Evolutionary conservation across 2,329 filamentous ascomycete genomes (phyloP).

Genomic region (Ophiostoma piceae): DNA sequence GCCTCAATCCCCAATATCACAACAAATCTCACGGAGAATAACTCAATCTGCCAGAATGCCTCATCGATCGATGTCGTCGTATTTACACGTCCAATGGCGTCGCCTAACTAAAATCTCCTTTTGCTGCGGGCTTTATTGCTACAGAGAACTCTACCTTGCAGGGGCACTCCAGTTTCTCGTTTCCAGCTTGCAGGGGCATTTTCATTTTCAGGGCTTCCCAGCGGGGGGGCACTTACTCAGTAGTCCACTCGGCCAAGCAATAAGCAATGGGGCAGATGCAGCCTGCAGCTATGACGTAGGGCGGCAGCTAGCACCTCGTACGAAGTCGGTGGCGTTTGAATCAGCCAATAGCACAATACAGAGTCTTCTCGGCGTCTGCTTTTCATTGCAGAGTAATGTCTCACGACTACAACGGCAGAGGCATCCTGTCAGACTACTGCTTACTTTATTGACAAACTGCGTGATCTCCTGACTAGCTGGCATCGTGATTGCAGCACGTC

Average conservation of each 20-base stretch:
- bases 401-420: neutral
- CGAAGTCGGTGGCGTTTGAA: neutral
- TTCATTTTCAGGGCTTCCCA: no score
- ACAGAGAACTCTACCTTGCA: no score
- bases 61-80: conserved; percentile 6
- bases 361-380: neutral
- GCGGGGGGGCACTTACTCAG: no score
- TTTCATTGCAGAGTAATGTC: neutral
- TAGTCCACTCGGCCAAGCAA: no score
- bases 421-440: neutral
- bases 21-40: neutral
- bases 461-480: neutral
- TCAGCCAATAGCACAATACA: neutral
- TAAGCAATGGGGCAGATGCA: neutral
- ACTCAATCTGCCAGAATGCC: neutral
- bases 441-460: neutral
- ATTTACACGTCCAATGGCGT: neutral
- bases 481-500: neutral
- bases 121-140: neutral
- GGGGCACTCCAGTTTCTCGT: no score
- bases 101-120: neutral
- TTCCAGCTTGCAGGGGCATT: no score
- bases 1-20: no score
- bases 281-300: conserved; percentile 1
- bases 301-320: conserved; percentile 4